Evolutionary conservation across 305 asterid genomes (phyloP), one percentile per base, ranked within the genome.

Genomic region (Fraxinus sp.): DNA sequence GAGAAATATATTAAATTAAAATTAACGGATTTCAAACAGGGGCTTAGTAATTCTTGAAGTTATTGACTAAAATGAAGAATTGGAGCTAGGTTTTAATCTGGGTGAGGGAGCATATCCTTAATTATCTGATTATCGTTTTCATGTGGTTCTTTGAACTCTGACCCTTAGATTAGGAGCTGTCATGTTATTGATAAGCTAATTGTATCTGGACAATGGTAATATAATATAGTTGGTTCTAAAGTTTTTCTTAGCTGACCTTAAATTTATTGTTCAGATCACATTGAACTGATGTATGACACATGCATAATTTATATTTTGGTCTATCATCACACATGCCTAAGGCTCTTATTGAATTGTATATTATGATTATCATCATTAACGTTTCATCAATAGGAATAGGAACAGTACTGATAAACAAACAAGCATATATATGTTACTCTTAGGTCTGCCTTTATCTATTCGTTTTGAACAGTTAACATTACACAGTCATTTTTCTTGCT

Each of bases 401-500:
- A 55, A 52, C 59, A 73, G 39, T 62, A 64, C 5, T 57, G 83
- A 78, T 75, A 49, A 26, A 39, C 5, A 83, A 77, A 52, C 70
- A 24, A 22, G 57, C 71, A 74, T 76, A 26, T 72, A 0, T 36
- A 22, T 44, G 66, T 68, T 76, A 78, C 83, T 64, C 81, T 72
- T 57, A n/a, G 11, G 73, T 82, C 4, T 75, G 73, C 79, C 49
- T 7, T 76, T 57, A 24, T 77, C 78, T 10, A 57, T 81, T 35
- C 83, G 78, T 30, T 78, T 81, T 77, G 62, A 62, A 33, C 46
- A 62, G 49, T 84, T 39, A 77, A 68, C 73, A 14, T 33, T 71
- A n/a, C 35, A 86, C 77, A 18, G 57, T 22, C 30, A 41, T 44
- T 79, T 84, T 77, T 78, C 46, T 85, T 78, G 28, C 26, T 66